Percentiles rank a stretch among this genome's conserved stretches.
phyloP scores from a whole-genome alignment of 148 eudicot species.

The Talinum fruticosum region DNA sequence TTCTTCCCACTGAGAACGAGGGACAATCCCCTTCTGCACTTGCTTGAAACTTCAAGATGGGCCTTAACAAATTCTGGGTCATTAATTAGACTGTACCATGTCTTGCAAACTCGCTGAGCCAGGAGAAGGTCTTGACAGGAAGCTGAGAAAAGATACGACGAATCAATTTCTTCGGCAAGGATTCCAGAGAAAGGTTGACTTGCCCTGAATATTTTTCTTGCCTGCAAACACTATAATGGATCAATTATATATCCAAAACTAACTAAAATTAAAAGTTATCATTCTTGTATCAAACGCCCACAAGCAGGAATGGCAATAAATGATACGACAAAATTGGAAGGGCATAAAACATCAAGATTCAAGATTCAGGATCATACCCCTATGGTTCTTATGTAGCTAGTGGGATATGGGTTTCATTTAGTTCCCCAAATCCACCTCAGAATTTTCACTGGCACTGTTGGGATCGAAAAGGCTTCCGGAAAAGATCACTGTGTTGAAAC shows the following conservation, averaged over 20 bases:
- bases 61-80: background rate
- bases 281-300: background rate
- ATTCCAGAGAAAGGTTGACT: background rate
- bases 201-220: background rate
- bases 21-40: background rate
- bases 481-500: conserved; percentile 4
- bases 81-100: conserved; percentile 9
- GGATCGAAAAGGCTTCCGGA: conserved; percentile 9
- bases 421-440: background rate
- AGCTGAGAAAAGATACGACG: background rate
- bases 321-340: background rate
- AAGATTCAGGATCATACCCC: background rate
- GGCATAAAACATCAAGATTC: background rate
- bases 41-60: conserved; percentile 6
- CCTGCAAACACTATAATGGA: background rate
- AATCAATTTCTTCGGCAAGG: conserved; percentile 5
- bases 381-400: no score
- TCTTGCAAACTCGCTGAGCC: background rate
- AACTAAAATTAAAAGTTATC: background rate
- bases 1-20: conserved; percentile 3
- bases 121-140: background rate
- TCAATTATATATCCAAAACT: background rate
- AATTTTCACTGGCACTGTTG: background rate
- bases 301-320: background rate
- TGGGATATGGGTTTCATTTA: background rate